These are phyloP conservation scores for Gypsophila paniculata DNA, from an alignment of 179 eudicot genomes.

Conservation along the genomic window DNA sequence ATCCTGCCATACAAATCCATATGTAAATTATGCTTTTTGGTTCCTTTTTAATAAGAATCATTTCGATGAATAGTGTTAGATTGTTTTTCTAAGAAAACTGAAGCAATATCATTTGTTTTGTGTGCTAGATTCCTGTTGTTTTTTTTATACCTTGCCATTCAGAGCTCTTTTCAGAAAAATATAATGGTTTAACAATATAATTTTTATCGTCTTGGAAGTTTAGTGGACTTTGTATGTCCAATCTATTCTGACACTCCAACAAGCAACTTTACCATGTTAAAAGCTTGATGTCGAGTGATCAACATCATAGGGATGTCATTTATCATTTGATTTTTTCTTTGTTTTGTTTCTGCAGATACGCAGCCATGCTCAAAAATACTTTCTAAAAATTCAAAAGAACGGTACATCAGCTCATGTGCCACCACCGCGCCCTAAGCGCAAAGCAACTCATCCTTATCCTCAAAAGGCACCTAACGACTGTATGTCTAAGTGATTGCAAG, in stretches of 20 bases:
- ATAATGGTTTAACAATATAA: background rate
- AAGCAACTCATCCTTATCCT: slow-evolving; percentile 90
- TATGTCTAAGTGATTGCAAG: slow-evolving; percentile 26
- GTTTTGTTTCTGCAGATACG: slow-evolving; percentile 54
- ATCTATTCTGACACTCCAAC: background rate
- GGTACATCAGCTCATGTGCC: slow-evolving; percentile 89
- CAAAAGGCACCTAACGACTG: slow-evolving; percentile 77
- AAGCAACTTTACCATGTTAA: background rate
- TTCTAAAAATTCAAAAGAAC: slow-evolving; percentile 86
- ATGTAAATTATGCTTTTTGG: too few relatives aligned
- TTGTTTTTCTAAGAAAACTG: background rate
- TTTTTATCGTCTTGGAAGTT: background rate
- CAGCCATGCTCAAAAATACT: slow-evolving; percentile 94
- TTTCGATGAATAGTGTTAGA: too few relatives aligned
- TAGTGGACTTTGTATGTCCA: background rate
- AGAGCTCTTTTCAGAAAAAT: background rate
- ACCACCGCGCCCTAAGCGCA: slow-evolving; percentile 91
- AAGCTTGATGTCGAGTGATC: background rate
- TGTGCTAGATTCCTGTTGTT: background rate
- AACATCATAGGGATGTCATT: background rate
- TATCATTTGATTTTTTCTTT: slow-evolving; percentile 6
- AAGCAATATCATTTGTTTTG: background rate
- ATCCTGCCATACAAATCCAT: background rate
- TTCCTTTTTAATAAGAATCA: background rate
- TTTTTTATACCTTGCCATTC: background rate